Evolutionary conservation across 441 rosid species (phyloP).

Genomic region (Gossypium aridum): DNA sequence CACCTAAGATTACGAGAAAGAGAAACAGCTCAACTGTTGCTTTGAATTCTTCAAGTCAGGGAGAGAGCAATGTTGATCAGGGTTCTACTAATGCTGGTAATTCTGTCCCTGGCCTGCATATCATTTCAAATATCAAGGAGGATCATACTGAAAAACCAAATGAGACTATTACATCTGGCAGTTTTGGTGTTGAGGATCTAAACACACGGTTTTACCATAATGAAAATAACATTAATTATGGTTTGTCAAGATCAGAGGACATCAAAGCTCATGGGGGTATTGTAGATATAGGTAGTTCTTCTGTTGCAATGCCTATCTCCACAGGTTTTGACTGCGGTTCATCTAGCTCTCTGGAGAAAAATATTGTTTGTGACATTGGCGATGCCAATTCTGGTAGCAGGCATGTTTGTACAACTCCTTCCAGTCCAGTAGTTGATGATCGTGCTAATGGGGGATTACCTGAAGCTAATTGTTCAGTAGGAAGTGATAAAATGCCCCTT

Average conservation of each 20-base stretch:
- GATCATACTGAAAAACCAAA: slow-evolving; percentile 15
- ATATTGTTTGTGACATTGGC: slow-evolving; percentile 23
- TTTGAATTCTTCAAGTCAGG: slow-evolving; percentile 22
- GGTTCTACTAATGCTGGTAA: slow-evolving; percentile 19
- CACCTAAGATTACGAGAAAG: slow-evolving; percentile 25
- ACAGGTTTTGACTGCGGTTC: slow-evolving; percentile 14
- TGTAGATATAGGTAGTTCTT: slow-evolving; percentile 23
- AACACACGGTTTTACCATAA: slow-evolving; percentile 21
- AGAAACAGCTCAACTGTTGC: slow-evolving; percentile 25
- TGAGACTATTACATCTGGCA: slow-evolving; percentile 19
- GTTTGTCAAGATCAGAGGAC: slow-evolving; percentile 30
- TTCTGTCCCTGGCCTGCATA: slow-evolving; percentile 10
- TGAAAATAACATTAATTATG: slow-evolving; percentile 21
- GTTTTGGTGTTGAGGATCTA: slow-evolving; percentile 22
- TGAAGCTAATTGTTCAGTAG: slow-evolving; percentile 13
- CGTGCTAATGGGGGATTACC: slow-evolving; percentile 22
- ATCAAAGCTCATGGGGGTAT: slow-evolving; percentile 18
- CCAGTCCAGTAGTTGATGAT: slow-evolving; percentile 20
- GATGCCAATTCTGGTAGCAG: slow-evolving; percentile 20
- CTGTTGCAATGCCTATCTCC: slow-evolving; percentile 5
- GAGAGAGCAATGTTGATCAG: slow-evolving; percentile 27
- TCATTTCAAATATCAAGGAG: slow-evolving; percentile 20
- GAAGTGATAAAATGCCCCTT: background rate
- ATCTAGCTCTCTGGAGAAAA: slow-evolving; percentile 21
- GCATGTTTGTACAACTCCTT: slow-evolving; percentile 19